Percentiles rank a stretch among this genome's conserved stretches.
Evolutionary conservation across 202 grass and related monocot species (phyloP).

Genomic region (Elaeis oleifera): DNA sequence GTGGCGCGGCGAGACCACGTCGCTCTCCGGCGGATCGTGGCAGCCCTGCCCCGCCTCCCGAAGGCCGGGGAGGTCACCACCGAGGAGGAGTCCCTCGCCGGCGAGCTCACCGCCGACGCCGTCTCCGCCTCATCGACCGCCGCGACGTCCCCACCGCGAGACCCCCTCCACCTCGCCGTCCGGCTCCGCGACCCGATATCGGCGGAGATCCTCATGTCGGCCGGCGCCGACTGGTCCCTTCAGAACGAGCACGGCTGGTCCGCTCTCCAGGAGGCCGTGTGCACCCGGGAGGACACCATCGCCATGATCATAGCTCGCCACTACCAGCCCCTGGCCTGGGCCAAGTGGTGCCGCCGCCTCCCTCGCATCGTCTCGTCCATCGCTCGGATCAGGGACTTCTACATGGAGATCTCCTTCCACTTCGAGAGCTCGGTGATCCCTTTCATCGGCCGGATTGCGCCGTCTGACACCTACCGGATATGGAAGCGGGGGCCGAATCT

Average conservation of each 20-base stretch:
- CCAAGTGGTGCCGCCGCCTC: constrained; percentile 90
- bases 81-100: constrained; percentile 58
- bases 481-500: constrained; percentile 75
- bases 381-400: constrained; percentile 66
- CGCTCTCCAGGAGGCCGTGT: constrained; percentile 85
- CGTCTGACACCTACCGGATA: constrained; percentile 90
- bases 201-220: constrained; percentile 80
- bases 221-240: constrained; percentile 86
- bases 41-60: constrained; percentile 44
- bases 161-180: constrained; percentile 88
- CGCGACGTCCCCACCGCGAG: constrained; percentile 75
- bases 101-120: constrained; percentile 50
- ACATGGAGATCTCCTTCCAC: constrained; percentile 99
- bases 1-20: constrained; percentile 65
- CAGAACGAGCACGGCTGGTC: constrained; percentile 95
- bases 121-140: constrained; percentile 67
- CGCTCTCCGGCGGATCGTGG: constrained; percentile 40
- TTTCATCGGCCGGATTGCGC: constrained; percentile 87
- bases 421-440: constrained; percentile 98
- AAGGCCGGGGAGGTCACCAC: constrained; percentile 61
- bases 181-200: constrained; percentile 68
- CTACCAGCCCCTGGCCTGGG: constrained; percentile 96
- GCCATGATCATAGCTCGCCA: constrained; percentile 83
- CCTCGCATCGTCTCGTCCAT: constrained; percentile 77
- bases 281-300: constrained; percentile 72